Conservation (phyloP, 768 basidiomycete species). For the Russula dissimulans region DNA sequence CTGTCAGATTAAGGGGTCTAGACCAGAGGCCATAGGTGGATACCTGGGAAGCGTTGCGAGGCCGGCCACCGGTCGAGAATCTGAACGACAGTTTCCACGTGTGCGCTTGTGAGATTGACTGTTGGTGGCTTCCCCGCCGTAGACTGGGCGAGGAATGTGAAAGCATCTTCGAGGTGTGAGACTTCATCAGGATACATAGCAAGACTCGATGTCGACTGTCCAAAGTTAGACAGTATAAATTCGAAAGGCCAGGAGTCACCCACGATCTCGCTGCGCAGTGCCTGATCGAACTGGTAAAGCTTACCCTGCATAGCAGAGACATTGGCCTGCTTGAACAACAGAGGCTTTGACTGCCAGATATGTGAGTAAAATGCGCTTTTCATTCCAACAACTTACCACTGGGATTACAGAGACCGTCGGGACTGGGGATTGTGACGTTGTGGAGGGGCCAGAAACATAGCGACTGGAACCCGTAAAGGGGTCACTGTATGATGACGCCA, state of each 20-base stretch:
- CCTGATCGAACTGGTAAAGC: constrained; percentile 64
- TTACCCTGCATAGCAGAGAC: constrained; percentile 74
- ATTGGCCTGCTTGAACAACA: constrained; percentile 81
- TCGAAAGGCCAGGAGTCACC: constrained; percentile 22
- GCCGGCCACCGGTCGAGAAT: constrained; percentile 69
- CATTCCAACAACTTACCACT: constrained; percentile 10
- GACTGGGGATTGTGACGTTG: not conserved
- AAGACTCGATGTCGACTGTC: constrained; percentile 58
- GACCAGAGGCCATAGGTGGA: constrained; percentile 5
- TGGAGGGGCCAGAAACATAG: constrained; percentile 10
- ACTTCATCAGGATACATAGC: constrained; percentile 64
- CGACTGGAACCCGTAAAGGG: constrained; percentile 19
- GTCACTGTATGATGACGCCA: constrained; percentile 23
- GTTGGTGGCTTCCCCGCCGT: constrained; percentile 31
- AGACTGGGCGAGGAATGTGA: constrained; percentile 46
- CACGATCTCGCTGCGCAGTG: constrained; percentile 59
- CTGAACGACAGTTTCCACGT: constrained; percentile 53
- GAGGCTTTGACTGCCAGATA: constrained; percentile 41
- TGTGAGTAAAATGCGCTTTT: not conserved
- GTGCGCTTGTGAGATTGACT: constrained; percentile 33
- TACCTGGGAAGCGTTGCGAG: constrained; percentile 65
- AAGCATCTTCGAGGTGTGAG: constrained; percentile 48
- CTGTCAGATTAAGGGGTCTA: not conserved
- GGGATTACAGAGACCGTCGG: constrained; percentile 10
- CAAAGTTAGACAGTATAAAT: not conserved